Conservation (phyloP, 2,329 filamentous ascomycete species). For the Grosmannia huntii region DNA sequence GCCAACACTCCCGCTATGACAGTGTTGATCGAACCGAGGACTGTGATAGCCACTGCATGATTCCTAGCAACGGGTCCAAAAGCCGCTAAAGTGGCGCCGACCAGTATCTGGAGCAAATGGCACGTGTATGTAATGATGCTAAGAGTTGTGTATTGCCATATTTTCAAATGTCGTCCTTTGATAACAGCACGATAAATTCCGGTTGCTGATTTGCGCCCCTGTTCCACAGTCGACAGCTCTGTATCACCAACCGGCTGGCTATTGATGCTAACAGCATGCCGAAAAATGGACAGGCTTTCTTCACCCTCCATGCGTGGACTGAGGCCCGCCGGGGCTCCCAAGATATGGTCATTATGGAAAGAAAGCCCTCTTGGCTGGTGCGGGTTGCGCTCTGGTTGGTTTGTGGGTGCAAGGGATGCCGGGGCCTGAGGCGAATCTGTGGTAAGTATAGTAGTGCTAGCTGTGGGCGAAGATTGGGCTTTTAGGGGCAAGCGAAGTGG, state of each 20-base stretch:
- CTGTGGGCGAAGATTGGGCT: not conserved
- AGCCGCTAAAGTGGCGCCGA: conserved; percentile 33
- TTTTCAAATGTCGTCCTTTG: conserved; percentile 18
- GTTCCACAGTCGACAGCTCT: conserved; percentile 18
- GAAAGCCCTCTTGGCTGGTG: conserved; percentile 12
- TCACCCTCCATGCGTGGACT: conserved; percentile 21
- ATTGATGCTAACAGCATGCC: conserved; percentile 31
- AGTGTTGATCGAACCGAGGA: conserved; percentile 50
- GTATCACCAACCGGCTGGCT: conserved; percentile 12
- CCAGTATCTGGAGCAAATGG: conserved; percentile 32
- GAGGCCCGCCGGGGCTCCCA: conserved; percentile 25
- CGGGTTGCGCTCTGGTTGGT: not conserved
- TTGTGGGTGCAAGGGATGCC: no score
- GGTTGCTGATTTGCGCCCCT: conserved; percentile 20
- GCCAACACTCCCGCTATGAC: conserved; percentile 49
- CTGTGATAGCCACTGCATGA: conserved; percentile 38
- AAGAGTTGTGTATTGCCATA: conserved; percentile 21
- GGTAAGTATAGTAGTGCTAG: not conserved
- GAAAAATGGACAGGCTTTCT: conserved; percentile 28
- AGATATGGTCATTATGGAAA: conserved; percentile 18
- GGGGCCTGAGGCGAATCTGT: not conserved
- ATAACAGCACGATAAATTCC: conserved; percentile 30
- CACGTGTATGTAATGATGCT: conserved; percentile 26
- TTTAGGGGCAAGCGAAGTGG: not conserved
- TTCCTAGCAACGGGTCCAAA: conserved; percentile 32